Percentiles rank a stretch among this genome's conserved stretches.
These are phyloP conservation scores for Xylaria sp. DNA, from an alignment of 2,329 filamentous ascomycete species.

Conservation along the genomic window DNA sequence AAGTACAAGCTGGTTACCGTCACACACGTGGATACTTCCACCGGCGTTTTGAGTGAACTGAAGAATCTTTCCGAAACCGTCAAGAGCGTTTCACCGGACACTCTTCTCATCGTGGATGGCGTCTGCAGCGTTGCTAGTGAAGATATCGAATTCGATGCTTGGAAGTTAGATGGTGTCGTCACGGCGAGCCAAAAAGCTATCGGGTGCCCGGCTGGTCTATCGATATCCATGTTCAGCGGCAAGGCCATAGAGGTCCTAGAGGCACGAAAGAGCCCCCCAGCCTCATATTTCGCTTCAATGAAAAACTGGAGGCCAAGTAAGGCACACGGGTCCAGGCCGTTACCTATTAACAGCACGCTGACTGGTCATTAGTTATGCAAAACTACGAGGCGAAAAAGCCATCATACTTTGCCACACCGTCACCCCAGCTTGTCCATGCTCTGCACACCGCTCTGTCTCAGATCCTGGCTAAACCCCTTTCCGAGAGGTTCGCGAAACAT, in stretches of 20 bases:
- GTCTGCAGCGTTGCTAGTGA: slow-evolving; percentile 97
- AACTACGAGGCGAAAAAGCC: slow-evolving; percentile 98
- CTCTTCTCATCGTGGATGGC: slow-evolving; percentile 89
- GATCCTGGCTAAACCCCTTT: slow-evolving; percentile 79
- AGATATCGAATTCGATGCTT: slow-evolving; percentile 94
- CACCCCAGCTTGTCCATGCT: slow-evolving; percentile 90
- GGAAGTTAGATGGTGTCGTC: slow-evolving; percentile 89
- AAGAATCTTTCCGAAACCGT: slow-evolving; percentile 83
- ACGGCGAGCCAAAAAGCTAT: slow-evolving; percentile 98
- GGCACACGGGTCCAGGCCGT: slow-evolving; percentile 32
- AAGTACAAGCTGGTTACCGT: slow-evolving; percentile 94
- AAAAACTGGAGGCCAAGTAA: slow-evolving; percentile 95
- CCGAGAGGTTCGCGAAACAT: slow-evolving; percentile 84
- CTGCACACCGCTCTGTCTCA: slow-evolving; percentile 87
- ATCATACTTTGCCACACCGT: slow-evolving; percentile 96
- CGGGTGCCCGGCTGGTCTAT: slow-evolving; percentile 90
- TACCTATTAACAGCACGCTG: slow-evolving; percentile 17
- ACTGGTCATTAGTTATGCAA: slow-evolving; percentile 76
- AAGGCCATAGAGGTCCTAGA: slow-evolving; percentile 83
- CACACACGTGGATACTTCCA: slow-evolving; percentile 97
- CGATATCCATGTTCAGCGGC: slow-evolving; percentile 91
- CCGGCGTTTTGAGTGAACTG: slow-evolving; percentile 91
- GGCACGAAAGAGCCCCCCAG: slow-evolving; percentile 78
- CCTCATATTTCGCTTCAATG: slow-evolving; percentile 93
- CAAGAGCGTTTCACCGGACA: slow-evolving; percentile 85